Base-by-base conservation (phyloP, 2,329 filamentous ascomycete genomes). In the Exutisphaerella laricina region DNA sequence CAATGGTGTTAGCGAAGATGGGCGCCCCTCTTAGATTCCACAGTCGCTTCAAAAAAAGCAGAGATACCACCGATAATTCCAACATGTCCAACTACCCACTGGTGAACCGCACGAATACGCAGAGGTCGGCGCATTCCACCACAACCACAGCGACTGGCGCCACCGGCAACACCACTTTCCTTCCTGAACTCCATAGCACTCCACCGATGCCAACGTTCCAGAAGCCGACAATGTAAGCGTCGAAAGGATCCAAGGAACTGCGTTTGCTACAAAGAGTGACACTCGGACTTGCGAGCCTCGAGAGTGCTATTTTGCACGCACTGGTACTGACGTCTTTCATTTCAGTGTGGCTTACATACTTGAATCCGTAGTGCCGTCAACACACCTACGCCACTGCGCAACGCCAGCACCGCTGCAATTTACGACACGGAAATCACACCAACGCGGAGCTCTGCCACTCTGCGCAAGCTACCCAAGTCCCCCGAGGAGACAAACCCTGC, bases 181-280 rank as follows among this genome's bases (percentile, higher is more conserved):
- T 59, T 12, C 57, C 57, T 7, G 55, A 58, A 32, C 45, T 59
- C 9, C 38, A 55, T 51, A 57, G 55, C 51, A 59, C 57, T 12
- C 57, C 57, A 8, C 57, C 57, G 5, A 57, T 59, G 54, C 57
- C 57, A 4, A 57, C 54, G 13, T 55, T 59, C 40, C 56, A 58
- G 44, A 58, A 58, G 43, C 53, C 53, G n/a, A 23, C 13, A 34
- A 20, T 13, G 25, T 28, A 8, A 41, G 22, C 26, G 21, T 18
- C 14, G 32, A 16, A 13, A 9, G 16, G 5, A 18, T 18, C 30
- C 20, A 14, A 7, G 14, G 17, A 10, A 18, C 30, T 18, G 30
- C 10, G 8, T 18, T 17, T 8, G 30, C 17, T 33, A 33, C 30
- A 7, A 29, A 13, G 9, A n/a, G n/a, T n/a, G n/a, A n/a, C n/a